Evolutionary conservation across 306 rosid genomes (phyloP), one percentile per base, ranked within the genome.

Genomic region (Hippophae tibetana): DNA sequence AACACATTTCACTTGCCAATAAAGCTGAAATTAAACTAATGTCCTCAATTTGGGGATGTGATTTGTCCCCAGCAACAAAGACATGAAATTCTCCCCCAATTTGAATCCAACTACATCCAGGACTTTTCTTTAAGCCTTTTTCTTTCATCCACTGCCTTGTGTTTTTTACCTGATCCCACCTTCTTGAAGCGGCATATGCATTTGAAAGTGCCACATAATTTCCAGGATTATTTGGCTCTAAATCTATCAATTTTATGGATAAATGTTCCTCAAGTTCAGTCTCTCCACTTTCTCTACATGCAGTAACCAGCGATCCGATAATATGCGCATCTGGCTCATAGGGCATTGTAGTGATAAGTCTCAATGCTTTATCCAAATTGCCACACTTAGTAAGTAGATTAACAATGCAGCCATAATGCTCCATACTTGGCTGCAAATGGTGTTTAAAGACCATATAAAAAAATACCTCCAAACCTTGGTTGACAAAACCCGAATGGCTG

Each of bases 81-180:
- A 75, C 77, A 52, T 83, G 81, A 47, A 71, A 63, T 68, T 75
- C 81, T 62, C 76, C 83, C 67, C 81, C 89, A 68, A 79, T 70
- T 80, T 87, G 85, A 78, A 87, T 76, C 94, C 95, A 82, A 76
- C 96, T 81, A 71, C 89, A 78, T 42, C 94, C 94, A 25, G 96
- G 85, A 72, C 57, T 73, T 78, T 87, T 85, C 61, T 55, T 79
- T 42, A 76, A 68, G 60, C 90, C 89, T 73, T 71, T 81, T 66
- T 72, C 76, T 69, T 83, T 90, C 95, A 90, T 81, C 23, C 72
- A 61, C 60, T 77, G 60, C 73, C 94, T 72, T 71, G 79, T 63
- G 52, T 63, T 67, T 65, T 83, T 74, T 26, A 84, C 89, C 64
- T 83, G 57, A 57, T 74, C 78, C 95, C 96, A 84, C 74, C 77